Evolutionary conservation across 2,329 filamentous ascomycete species (phyloP), one percentile per base, ranked within the genome.

Genomic region (Esteya vermicola): DNA sequence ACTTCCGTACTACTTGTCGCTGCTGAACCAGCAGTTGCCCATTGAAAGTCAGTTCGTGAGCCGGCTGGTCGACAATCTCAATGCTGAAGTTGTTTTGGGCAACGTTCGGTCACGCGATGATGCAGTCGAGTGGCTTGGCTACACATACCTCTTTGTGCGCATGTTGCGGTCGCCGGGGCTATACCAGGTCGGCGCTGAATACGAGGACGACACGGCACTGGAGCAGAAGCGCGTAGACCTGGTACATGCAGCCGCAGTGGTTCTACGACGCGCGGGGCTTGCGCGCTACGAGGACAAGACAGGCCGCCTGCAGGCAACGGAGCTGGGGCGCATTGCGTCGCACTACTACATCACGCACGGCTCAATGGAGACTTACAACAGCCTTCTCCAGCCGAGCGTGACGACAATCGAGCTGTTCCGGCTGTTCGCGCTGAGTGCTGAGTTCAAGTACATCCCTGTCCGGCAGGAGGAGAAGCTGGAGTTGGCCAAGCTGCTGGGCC

Each of bases 381-480:
- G 83, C 55, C 81, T 96, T 49, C 85, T 98, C 36, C 88, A 95
- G 55, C 86, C 89, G 13, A 85, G 81, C 10, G 91, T 95, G 51
- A 85, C 83, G 21, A 84, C 84, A 6, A 94, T 98, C 47, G 91
- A 98, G 60, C 72, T 98, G 32, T 96, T 98, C 76, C 80, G 93
- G 32, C 79, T 98, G 22, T 98, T 98, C 55, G 81, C 93, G 12
- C 72, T 96, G 27, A 96, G 91, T 54, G 85, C 93, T 41, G 91
- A 98, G 59, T 98, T 98, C 70, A 96, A 95, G 60, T 98, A 93
- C 58, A 98, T 98, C 32, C 91, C 91, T 2, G 89, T 98, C 27
- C 81, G 91, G 32, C 88, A 95, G 54, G 91, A 98, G 52, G 91
- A 98, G 66, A 96, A 96, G 65, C 68, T 98, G 25, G 91, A 98